phyloP scores from a whole-genome alignment of 2,329 filamentous ascomycete species.

The Stachybotrys chartarum region DNA sequence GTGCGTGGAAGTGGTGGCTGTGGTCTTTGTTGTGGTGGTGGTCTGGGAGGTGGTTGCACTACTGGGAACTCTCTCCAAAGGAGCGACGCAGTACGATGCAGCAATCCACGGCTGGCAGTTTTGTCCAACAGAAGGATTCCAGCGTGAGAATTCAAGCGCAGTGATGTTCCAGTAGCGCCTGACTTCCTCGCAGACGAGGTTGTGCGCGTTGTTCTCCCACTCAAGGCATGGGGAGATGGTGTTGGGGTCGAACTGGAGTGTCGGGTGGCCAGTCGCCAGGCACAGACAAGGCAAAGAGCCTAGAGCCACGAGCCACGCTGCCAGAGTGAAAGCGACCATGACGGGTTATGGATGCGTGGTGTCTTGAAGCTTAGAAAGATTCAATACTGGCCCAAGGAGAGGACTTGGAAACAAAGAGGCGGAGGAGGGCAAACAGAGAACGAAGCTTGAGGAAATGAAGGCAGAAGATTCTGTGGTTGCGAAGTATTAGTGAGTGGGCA shows the following conservation, averaged over 20 bases:
- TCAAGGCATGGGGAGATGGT: conserved; percentile 1
- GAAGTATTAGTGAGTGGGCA: no score
- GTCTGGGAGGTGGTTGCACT: conserved; percentile 5
- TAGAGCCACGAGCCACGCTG: neutral
- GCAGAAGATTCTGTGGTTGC: no score
- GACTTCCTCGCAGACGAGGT: conserved; percentile 2
- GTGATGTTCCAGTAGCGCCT: conserved; percentile 1
- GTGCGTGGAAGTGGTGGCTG: conserved; percentile 5
- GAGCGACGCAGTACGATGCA: conserved; percentile 16
- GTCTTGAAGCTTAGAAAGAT: no score
- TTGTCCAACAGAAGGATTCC: conserved; percentile 15
- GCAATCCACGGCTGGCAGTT: conserved; percentile 12
- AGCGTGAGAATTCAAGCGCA: conserved; percentile 4
- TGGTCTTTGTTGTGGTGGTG: neutral
- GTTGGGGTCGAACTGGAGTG: conserved; percentile 1
- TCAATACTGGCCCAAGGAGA: no score
- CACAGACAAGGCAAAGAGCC: neutral
- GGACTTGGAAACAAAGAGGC: no score
- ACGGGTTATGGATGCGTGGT: neutral
- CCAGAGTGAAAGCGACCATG: neutral
- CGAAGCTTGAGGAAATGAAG: no score
- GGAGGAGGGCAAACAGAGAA: no score
- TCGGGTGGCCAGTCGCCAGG: neutral
- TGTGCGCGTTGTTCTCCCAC: conserved; percentile 2
- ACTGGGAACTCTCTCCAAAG: conserved; percentile 4